Evolutionary conservation across 257 asterid genomes (phyloP).

Genomic region (Misopates orontium): DNA sequence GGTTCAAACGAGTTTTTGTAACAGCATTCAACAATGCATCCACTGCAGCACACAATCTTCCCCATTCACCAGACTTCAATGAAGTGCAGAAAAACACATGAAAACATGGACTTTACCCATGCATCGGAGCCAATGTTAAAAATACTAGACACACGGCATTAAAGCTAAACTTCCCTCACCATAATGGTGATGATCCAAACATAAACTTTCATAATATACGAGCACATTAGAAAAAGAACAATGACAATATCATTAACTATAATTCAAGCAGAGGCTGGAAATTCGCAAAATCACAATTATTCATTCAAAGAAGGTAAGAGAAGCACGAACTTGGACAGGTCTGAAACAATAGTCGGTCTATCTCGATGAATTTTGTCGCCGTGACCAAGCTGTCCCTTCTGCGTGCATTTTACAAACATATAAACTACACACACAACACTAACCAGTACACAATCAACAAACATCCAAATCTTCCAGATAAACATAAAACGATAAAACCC

Average conservation of each 20-base stretch:
- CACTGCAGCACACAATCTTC: not conserved
- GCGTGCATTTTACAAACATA: constrained; percentile 25
- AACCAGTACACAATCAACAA: constrained; percentile 12
- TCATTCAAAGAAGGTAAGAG: constrained; percentile 12
- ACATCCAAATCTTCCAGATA: not conserved
- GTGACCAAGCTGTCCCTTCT: constrained; percentile 99
- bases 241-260: constrained; percentile 3
- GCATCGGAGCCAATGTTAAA: not conserved
- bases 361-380: constrained; percentile 87
- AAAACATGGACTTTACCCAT: not conserved
- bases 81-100: not conserved
- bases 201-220: not conserved
- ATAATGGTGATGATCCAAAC: not conserved
- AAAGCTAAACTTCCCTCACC: not conserved
- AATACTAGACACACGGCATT: not conserved
- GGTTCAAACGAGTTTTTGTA: not conserved
- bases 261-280: not conserved
- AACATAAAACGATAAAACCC: constrained; percentile 11
- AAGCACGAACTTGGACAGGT: constrained; percentile 60
- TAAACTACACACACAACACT: constrained; percentile 12
- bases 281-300: not conserved
- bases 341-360: constrained; percentile 84
- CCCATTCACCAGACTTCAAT: no score
- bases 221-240: not conserved
- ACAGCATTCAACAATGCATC: not conserved